Percentiles rank a stretch among this genome's conserved stretches.
Evolutionary conservation across 2,329 filamentous ascomycete genomes (phyloP).

Genomic region (Bisporella sp.): DNA sequence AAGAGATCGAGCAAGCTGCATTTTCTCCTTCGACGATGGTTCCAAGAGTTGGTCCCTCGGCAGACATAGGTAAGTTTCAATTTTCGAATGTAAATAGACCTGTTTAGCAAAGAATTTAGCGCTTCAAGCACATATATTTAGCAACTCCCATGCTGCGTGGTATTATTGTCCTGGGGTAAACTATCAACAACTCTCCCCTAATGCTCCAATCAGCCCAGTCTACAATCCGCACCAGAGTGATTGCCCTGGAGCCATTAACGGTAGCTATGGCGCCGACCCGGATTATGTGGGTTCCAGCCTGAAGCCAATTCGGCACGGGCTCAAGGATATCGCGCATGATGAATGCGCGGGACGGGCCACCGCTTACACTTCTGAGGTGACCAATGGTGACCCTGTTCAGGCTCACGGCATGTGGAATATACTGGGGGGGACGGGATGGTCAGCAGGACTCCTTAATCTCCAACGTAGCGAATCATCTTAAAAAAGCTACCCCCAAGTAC

Average conservation of each 20-base stretch:
- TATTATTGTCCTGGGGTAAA: constrained; percentile 51
- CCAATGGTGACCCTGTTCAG: constrained; percentile 27
- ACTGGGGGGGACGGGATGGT: constrained; percentile 36
- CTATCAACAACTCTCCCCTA: constrained; percentile 38
- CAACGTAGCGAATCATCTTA: constrained; percentile 52
- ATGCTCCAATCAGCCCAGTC: constrained; percentile 13
- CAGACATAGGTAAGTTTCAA: constrained; percentile 39
- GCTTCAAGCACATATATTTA: constrained; percentile 46
- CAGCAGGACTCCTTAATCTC: constrained; percentile 55
- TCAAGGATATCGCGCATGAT: constrained; percentile 35
- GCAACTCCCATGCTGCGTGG: constrained; percentile 49
- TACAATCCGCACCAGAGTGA: constrained; percentile 33
- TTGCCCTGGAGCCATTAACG: constrained; percentile 28
- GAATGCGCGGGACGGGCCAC: constrained; percentile 40
- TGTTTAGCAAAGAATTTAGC: constrained; percentile 19
- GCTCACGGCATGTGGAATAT: constrained; percentile 29
- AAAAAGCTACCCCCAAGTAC: constrained; percentile 18
- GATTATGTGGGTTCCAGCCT: constrained; percentile 28
- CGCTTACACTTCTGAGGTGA: constrained; percentile 35
- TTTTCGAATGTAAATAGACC: constrained; percentile 10
- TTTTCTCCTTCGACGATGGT: constrained; percentile 60
- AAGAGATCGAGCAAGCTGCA: constrained; percentile 61
- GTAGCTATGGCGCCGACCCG: constrained; percentile 39
- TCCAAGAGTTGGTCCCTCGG: constrained; percentile 54
- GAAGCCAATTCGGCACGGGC: neutral